A percentile compares a stretch with the other conserved stretches of the same genome.
These are phyloP conservation scores for Pseudocercospora macadamiae DNA, from an alignment of 2,329 filamentous ascomycete species.

Conservation along the genomic window DNA sequence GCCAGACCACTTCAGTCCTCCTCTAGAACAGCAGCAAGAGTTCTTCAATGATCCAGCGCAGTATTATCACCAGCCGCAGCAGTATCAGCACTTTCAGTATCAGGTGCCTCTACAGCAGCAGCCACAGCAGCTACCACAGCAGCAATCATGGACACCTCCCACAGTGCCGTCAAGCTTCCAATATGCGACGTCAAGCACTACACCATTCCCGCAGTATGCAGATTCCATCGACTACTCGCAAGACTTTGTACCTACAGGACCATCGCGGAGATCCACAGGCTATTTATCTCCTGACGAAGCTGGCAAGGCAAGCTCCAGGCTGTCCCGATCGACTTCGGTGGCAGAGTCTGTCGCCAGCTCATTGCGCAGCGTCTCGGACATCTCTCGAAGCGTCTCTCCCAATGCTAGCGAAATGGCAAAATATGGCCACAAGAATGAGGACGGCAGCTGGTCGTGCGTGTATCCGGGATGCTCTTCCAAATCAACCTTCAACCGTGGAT, in stretches of 20 bases:
- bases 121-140: neutral
- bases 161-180: conserved; percentile 18
- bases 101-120: conserved; percentile 9
- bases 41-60: conserved; percentile 10
- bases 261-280: conserved; percentile 14
- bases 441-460: conserved; percentile 60
- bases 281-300: conserved; percentile 28
- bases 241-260: conserved; percentile 9
- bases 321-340: conserved; percentile 32
- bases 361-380: conserved; percentile 30
- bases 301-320: conserved; percentile 11
- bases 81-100: conserved; percentile 17
- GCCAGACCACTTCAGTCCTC: conserved; percentile 5
- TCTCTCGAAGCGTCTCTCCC: conserved; percentile 37
- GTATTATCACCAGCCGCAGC: conserved; percentile 15
- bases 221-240: conserved; percentile 15
- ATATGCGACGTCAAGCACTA: neutral
- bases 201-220: conserved; percentile 22
- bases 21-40: conserved; percentile 9
- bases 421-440: conserved; percentile 48
- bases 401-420: conserved; percentile 39
- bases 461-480: conserved; percentile 63
- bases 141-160: conserved; percentile 18
- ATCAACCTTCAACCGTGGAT: conserved; percentile 61
- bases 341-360: conserved; percentile 35